These are phyloP conservation scores for Monosporascus sp. DNA, from an alignment of 2,329 filamentous ascomycete genomes.

Conservation along the genomic window DNA sequence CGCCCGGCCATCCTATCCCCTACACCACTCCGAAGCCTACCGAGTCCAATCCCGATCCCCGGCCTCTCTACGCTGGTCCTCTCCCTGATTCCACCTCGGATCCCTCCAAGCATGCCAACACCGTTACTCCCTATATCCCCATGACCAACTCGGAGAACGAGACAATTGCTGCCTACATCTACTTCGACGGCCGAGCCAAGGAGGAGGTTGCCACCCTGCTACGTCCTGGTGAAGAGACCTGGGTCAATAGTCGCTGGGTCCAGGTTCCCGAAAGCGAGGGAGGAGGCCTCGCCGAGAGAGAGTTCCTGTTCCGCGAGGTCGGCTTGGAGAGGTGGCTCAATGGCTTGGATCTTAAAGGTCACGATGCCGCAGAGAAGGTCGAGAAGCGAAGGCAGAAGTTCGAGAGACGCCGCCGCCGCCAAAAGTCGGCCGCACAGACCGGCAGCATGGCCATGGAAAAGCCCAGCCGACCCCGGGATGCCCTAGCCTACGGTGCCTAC, in stretches of 20 bases:
- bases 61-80: conserved; percentile 73
- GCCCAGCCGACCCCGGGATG: conserved; percentile 43
- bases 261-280: conserved; percentile 87
- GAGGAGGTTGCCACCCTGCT: conserved; percentile 95
- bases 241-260: conserved; percentile 98
- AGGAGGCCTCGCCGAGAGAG: conserved; percentile 88
- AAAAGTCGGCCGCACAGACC: conserved; percentile 43
- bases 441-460: conserved; percentile 33
- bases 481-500: conserved; percentile 77
- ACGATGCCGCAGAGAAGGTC: conserved; percentile 82
- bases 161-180: conserved; percentile 97
- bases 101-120: conserved; percentile 41
- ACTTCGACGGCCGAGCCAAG: conserved; percentile 92
- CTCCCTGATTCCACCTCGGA: conserved; percentile 50
- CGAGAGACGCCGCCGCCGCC: conserved; percentile 60
- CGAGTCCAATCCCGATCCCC: conserved; percentile 69
- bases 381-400: conserved; percentile 84
- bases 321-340: conserved; percentile 95
- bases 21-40: conserved; percentile 86
- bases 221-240: conserved; percentile 90
- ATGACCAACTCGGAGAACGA: conserved; percentile 92
- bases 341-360: conserved; percentile 88
- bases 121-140: conserved; percentile 81
- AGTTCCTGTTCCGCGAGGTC: conserved; percentile 96
- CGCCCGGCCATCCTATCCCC: conserved; percentile 79